Percentiles rank a stretch among this genome's conserved stretches.
These are phyloP conservation scores for Baorangia bicolor DNA, from an alignment of 768 basidiomycete species.

Conservation along the genomic window DNA sequence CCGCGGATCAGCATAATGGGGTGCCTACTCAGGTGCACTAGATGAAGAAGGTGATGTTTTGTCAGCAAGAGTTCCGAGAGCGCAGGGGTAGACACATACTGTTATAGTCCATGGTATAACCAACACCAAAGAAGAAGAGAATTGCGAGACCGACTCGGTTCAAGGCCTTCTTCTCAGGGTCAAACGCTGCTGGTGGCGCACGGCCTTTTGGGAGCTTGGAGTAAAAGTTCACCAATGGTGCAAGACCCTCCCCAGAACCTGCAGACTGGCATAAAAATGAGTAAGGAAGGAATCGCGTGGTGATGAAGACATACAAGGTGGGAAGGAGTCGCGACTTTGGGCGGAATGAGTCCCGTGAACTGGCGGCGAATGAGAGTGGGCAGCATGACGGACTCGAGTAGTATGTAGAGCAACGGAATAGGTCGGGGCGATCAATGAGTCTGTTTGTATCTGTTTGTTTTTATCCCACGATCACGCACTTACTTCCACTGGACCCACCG, in stretches of 20 bases:
- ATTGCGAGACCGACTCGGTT: constrained; percentile 54
- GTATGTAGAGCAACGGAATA: constrained; percentile 16
- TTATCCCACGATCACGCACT: constrained; percentile 19
- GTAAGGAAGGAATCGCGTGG: background rate
- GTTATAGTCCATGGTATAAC: constrained; percentile 88
- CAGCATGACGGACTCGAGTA: constrained; percentile 55
- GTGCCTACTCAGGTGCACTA: constrained; percentile 83
- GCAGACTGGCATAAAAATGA: constrained; percentile 55
- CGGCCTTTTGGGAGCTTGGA: constrained; percentile 93
- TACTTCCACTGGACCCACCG: constrained; percentile 6
- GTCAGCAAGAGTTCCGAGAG: constrained; percentile 7
- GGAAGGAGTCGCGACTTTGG: constrained; percentile 91
- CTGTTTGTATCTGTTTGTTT: constrained; percentile 18
- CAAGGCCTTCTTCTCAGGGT: constrained; percentile 80
- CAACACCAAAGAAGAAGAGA: constrained; percentile 54
- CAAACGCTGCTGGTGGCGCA: constrained; percentile 56
- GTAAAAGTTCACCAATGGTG: constrained; percentile 91
- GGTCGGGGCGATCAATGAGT: constrained; percentile 15
- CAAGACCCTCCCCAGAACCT: constrained; percentile 76
- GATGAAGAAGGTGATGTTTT: constrained; percentile 5
- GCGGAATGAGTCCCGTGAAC: constrained; percentile 83
- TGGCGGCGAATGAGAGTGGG: constrained; percentile 82
- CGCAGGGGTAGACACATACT: constrained; percentile 52
- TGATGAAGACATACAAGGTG: constrained; percentile 58
- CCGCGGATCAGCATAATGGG: background rate